Evolutionary conservation across 2,329 filamentous ascomycete genomes (phyloP), one percentile per base, ranked within the genome.

Genomic region (Colletotrichum paranaense): DNA sequence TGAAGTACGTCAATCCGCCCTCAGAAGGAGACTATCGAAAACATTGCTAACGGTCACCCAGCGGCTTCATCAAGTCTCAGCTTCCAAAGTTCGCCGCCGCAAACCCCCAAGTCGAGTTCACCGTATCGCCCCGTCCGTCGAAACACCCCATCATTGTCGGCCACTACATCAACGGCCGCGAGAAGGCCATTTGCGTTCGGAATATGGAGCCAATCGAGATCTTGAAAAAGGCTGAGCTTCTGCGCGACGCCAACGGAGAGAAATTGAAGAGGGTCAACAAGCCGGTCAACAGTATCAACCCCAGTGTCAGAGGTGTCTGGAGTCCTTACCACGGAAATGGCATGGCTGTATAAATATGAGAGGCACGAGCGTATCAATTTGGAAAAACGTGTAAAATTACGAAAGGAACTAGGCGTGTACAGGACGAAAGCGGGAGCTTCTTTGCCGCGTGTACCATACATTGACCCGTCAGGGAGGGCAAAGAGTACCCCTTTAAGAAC

Each of bases 21-120:
- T 68, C 24, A 46, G 26, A 32, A 2, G 9, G n/a, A 56, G 11
- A 49, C 3, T 11, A 0, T 56, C n/a, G 26, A 49, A 11, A 9
- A 35, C 6, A 11, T n/a, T 55, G 28, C 76, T 85, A 78, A 84
- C 76, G 3, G 16, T 32, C 46, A 22, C 1, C 60, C 78, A 97
- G 95, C 79, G 86, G 91, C 78, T 98, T 98, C 87, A 92, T 98
- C 83, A 93, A 93, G 82, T 88, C 92, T 75, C 87, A 90, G 55
- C 92, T 98, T 71, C 88, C 92, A 62, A 85, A 88, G 76, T 98
- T 99, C 85, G 95, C 95, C 68, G 87, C 90, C 77, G 86, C 89
- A 78, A 94, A 98, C 85, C 95, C 96, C 35, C 90, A 94, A 82
- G 92, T 98, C 87, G 95, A 98, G 86, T 94, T 99, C 85, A 91